A percentile compares a stretch with the other conserved stretches of the same genome.
These are phyloP conservation scores for Sugiyamaella novakii DNA, from an alignment of 1,139 yeast species.

Conservation along the genomic window DNA sequence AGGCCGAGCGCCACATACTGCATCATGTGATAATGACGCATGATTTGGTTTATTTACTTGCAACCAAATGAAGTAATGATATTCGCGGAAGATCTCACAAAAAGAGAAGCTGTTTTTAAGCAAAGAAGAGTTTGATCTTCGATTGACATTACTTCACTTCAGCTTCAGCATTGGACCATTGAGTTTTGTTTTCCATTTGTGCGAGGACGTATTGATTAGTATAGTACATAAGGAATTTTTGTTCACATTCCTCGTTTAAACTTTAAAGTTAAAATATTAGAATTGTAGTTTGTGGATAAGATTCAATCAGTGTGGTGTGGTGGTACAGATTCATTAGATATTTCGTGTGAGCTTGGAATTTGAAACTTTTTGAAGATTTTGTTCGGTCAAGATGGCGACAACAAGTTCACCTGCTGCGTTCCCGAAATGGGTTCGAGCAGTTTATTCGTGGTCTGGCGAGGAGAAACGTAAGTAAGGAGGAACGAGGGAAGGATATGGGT, in stretches of 20 bases:
- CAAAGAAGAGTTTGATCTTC: no score
- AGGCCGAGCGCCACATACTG: neutral
- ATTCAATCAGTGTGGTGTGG: no score
- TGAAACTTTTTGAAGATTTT: no score
- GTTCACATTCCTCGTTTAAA: slow-evolving; percentile 12
- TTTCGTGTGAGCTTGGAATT: no score
- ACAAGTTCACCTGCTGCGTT: slow-evolving; percentile 28
- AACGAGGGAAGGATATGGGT: neutral
- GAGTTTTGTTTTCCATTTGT: neutral
- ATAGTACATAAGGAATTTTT: no score
- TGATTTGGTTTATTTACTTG: slow-evolving; percentile 7
- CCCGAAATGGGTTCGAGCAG: slow-evolving; percentile 77
- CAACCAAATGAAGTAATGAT: slow-evolving; percentile 7
- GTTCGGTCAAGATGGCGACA: slow-evolving; percentile 25
- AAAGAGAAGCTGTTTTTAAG: neutral
- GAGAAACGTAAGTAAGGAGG: slow-evolving; percentile 49
- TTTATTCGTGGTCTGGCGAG: slow-evolving; percentile 90
- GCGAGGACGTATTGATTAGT: no score
- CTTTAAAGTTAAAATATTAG: slow-evolving; percentile 12
- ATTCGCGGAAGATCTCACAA: neutral
- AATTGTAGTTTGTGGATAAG: no score
- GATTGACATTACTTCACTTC: no score
- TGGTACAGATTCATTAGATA: no score
- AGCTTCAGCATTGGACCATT: neutral
- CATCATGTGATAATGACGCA: neutral